Evolutionary conservation across 2,329 filamentous ascomycete species (phyloP).

Genomic region (Paraphaeosphaeria sporulosa): DNA sequence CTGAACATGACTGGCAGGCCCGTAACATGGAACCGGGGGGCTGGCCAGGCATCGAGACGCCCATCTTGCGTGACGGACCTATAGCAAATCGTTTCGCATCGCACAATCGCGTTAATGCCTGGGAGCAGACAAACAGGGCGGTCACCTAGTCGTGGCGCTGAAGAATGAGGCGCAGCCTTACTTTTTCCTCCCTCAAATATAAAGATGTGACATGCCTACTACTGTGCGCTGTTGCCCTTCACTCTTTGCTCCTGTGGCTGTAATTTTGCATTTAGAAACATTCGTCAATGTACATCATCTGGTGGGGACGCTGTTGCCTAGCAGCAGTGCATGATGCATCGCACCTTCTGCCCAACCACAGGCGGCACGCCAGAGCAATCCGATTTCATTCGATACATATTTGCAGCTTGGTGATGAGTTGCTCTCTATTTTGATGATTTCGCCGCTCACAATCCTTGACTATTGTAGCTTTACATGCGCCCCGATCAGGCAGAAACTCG

Average conservation of each 20-base stretch:
- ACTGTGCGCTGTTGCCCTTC: background rate
- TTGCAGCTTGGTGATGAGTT: conserved; percentile 20
- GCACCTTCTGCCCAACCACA: conserved; percentile 21
- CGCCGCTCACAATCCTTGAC: conserved; percentile 33
- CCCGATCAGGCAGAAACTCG: conserved; percentile 19
- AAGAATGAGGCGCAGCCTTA: conserved; percentile 47
- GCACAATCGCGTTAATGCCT: conserved; percentile 16
- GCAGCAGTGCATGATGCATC: conserved; percentile 29
- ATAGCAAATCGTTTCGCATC: conserved; percentile 10
- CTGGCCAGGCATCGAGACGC: background rate
- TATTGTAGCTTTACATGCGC: conserved; percentile 27
- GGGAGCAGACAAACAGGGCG: conserved; percentile 28
- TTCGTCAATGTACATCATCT: background rate
- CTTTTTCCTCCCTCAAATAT: conserved; percentile 20
- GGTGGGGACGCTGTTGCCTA: conserved; percentile 29
- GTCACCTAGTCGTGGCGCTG: conserved; percentile 34
- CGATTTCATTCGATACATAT: conserved; percentile 15
- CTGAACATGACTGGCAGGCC: background rate
- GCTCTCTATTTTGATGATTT: conserved; percentile 18
- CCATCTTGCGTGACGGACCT: background rate
- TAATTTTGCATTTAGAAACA: background rate
- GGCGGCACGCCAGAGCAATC: conserved; percentile 20
- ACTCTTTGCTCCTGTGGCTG: conserved; percentile 2
- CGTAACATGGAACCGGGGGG: background rate
- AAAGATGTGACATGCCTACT: conserved; percentile 24